Conservation (phyloP, 139 green algal species). For the Spirogloea muscicola region DNA sequence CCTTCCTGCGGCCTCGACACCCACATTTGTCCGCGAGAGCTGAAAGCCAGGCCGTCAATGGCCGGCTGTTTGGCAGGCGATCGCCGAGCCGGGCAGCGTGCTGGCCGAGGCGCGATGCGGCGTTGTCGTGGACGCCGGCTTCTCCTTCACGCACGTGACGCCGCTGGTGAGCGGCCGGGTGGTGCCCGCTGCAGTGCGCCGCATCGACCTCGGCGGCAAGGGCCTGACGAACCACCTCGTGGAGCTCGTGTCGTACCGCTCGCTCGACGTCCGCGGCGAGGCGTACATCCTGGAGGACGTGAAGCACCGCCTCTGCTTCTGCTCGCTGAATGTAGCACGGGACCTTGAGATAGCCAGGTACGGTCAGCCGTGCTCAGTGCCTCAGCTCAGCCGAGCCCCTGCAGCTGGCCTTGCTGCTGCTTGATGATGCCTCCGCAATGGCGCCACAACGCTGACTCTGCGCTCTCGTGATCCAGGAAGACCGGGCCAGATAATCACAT, state of each 20-base stretch:
- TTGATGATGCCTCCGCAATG: too few species aligned
- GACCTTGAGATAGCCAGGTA: slow-evolving; percentile 31
- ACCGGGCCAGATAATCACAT: slow-evolving; percentile 2
- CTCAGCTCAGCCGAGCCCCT: too few species aligned
- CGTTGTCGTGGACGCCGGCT: slow-evolving; percentile 72
- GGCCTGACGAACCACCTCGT: slow-evolving; percentile 97
- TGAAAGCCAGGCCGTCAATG: too few species aligned
- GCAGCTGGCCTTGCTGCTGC: too few species aligned
- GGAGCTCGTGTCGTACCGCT: slow-evolving; percentile 83
- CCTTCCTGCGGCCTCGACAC: too few species aligned
- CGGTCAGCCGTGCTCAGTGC: too few species aligned
- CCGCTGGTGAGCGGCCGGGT: too few species aligned
- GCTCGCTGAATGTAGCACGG: slow-evolving; percentile 52
- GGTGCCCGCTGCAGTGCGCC: too few species aligned
- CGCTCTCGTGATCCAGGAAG: not conserved
- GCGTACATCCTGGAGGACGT: slow-evolving; percentile 85
- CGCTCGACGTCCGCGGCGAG: slow-evolving; percentile 95
- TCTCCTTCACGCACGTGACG: slow-evolving; percentile 76
- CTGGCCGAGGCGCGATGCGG: slow-evolving; percentile 1
- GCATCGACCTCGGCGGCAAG: slow-evolving; percentile 95
- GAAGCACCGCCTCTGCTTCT: slow-evolving; percentile 89
- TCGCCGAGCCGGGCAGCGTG: too few species aligned
- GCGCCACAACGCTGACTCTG: too few species aligned
- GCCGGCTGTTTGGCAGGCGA: too few species aligned
- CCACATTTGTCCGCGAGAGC: too few species aligned